Conservation (phyloP, 1,284 basidiomycete genomes). For the Gymnopus androsaceus region DNA sequence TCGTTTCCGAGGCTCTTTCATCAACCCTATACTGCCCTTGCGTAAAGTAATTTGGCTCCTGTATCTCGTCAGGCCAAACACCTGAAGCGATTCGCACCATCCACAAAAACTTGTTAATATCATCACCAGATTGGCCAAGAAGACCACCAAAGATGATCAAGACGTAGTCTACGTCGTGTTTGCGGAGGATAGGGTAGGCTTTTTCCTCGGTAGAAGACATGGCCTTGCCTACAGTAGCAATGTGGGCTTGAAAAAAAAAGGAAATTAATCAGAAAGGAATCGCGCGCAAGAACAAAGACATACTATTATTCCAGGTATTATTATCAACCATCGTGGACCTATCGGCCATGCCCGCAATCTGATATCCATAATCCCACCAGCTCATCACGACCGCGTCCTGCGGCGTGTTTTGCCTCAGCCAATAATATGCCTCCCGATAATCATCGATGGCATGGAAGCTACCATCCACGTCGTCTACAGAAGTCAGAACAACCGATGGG, state of each 20-base stretch:
- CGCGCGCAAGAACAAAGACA: slow-evolving; percentile 34
- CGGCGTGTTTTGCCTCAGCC: slow-evolving; percentile 95
- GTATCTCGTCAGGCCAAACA: slow-evolving; percentile 98
- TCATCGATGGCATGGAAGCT: slow-evolving; percentile 99
- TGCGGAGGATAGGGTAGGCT: slow-evolving; percentile 93
- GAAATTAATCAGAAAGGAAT: neutral
- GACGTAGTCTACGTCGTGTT: slow-evolving; percentile 98
- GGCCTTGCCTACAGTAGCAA: slow-evolving; percentile 96
- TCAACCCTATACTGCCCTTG: slow-evolving; percentile 94
- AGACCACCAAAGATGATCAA: slow-evolving; percentile 97
- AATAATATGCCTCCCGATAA: slow-evolving; percentile 99
- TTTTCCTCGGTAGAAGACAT: slow-evolving; percentile 95
- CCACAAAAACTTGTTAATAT: slow-evolving; percentile 99
- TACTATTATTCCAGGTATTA: slow-evolving; percentile 99
- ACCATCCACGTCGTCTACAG: slow-evolving; percentile 76
- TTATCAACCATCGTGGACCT: slow-evolving; percentile 96
- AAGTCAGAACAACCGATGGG: slow-evolving; percentile 94
- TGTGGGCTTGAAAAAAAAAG: slow-evolving; percentile 63
- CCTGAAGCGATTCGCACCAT: slow-evolving; percentile 93
- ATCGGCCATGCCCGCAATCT: slow-evolving; percentile 99
- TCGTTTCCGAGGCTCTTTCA: slow-evolving; percentile 82
- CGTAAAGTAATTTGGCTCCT: slow-evolving; percentile 96
- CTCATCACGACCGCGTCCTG: slow-evolving; percentile 94
- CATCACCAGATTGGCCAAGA: slow-evolving; percentile 96
- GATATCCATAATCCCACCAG: slow-evolving; percentile 99